Percentiles rank a stretch among this genome's conserved stretches.
Conservation (phyloP, 768 basidiomycete species). For the Trametes gibbosa region DNA sequence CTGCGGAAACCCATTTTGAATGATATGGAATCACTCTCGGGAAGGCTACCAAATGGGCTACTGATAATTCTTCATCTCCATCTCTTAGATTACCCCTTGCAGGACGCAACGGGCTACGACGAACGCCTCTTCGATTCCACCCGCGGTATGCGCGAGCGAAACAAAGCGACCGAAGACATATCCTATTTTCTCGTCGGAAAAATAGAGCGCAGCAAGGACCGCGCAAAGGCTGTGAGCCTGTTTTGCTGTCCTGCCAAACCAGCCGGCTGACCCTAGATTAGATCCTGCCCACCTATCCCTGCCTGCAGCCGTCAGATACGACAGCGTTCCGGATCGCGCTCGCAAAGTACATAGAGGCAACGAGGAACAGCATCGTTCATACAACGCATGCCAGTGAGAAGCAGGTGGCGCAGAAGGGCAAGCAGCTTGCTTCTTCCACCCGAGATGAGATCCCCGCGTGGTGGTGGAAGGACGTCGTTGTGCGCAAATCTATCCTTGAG, state of each 20-base stretch:
- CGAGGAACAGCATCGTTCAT: constrained; percentile 41
- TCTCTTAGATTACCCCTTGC: constrained; percentile 48
- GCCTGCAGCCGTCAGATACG: constrained; percentile 49
- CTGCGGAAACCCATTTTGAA: background rate
- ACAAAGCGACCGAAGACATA: constrained; percentile 51
- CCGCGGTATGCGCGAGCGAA: constrained; percentile 48
- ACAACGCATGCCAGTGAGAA: constrained; percentile 20
- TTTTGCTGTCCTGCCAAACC: background rate
- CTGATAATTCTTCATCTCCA: constrained; percentile 53
- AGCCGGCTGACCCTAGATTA: constrained; percentile 20
- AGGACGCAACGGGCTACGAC: constrained; percentile 49
- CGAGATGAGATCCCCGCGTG: constrained; percentile 23
- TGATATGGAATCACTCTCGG: background rate
- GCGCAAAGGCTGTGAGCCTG: constrained; percentile 26
- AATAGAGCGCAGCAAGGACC: constrained; percentile 38
- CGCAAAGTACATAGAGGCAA: constrained; percentile 47
- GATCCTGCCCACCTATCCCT: constrained; percentile 52
- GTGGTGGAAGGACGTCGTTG: constrained; percentile 61
- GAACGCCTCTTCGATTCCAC: constrained; percentile 45
- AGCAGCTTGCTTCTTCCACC: constrained; percentile 4
- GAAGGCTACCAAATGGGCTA: constrained; percentile 38
- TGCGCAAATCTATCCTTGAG: constrained; percentile 53
- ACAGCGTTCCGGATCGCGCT: constrained; percentile 50
- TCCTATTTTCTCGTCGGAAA: constrained; percentile 47
- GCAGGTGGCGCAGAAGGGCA: constrained; percentile 19